Evolutionary conservation across 306 rosid species (phyloP), one percentile per base, ranked within the genome.

Genomic region (Trifolium dubium): DNA sequence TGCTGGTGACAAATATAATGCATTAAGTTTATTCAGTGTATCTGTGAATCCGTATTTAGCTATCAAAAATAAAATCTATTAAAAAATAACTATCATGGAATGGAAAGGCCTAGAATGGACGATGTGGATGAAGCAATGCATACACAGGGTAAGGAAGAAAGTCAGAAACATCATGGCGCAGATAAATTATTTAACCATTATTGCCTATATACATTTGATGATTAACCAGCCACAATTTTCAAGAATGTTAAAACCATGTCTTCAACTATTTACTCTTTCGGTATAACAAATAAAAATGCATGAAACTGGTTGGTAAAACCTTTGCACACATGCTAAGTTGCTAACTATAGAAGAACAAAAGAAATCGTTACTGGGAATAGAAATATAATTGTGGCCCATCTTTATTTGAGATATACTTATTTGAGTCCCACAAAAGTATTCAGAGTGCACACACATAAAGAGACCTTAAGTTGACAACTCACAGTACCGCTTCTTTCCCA

Each of bases 1-100:
- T 73, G 83, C 99, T 89, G 92, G 58, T 44, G 34, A 75, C 35
- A 63, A 73, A 82, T 59, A 58, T 40, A 74, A 70, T 19, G 34
- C 30, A 62, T 73, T 18, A 76, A 56, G 11, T 69, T 30, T 58
- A 17, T 49, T 64, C 80, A 37, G 31, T 10, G 15, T 6, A 69
- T 51, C 34, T 3, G 19, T 30, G 41, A 60, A 56, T 56, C 35
- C 11, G 12, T 28, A 76, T 77, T 65, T 10, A 41, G 61, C 69
- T 77, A 54, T 19, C 63, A 67, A 47, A 73, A 41, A 31, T 64
- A 18, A 77, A 72, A 72, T 49, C 43, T 15, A 51, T 35, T 6
- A 35, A 55, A 51, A 10, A 15, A 17, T 31, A 43, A 4, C 12
- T 15, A 7, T 43, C 15, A 13, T 13, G 34, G 6, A 40, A 67